A percentile compares a stretch with the other conserved stretches of the same genome.
Conservation (phyloP, 2,329 filamentous ascomycete species). For the Diplodia mutila region DNA sequence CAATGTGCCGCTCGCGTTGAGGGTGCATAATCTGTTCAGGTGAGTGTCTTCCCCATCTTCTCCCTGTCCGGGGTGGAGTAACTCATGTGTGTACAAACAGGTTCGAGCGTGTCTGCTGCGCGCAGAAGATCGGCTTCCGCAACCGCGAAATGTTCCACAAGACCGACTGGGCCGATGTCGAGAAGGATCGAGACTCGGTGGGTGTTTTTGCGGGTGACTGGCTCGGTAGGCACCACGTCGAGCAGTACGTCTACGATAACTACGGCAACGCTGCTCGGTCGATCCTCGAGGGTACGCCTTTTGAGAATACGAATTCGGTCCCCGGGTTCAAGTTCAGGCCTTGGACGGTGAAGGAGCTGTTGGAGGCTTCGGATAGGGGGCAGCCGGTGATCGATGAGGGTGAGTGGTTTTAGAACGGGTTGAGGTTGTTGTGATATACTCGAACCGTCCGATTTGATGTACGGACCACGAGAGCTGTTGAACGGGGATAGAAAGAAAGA, state of each 20-base stretch:
- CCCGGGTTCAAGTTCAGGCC: neutral
- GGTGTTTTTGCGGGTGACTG: neutral
- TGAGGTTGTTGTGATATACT: too few relatives aligned
- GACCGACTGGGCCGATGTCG: slow-evolving; percentile 32
- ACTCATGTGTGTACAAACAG: slow-evolving; percentile 9
- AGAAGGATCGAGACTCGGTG: neutral
- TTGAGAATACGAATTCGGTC: neutral
- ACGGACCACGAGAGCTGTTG: neutral
- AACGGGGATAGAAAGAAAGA: too few relatives aligned
- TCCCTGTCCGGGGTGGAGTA: too few relatives aligned
- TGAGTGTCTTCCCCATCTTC: too few relatives aligned
- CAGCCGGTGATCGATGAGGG: neutral
- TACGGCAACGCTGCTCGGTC: neutral
- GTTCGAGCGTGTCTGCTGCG: slow-evolving; percentile 35
- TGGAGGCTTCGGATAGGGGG: neutral
- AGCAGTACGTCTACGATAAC: neutral
- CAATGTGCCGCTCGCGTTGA: slow-evolving; percentile 36
- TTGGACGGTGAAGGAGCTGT: slow-evolving; percentile 26
- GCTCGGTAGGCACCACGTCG: neutral
- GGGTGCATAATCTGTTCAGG: slow-evolving; percentile 41
- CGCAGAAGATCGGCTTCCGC: slow-evolving; percentile 41
- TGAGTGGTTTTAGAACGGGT: slow-evolving; percentile 2
- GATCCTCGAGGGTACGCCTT: neutral
- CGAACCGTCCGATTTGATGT: neutral
- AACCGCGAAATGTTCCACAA: slow-evolving; percentile 43